Base-by-base conservation (phyloP, 805 yeast species). In the Wickerhamiella brachini region DNA sequence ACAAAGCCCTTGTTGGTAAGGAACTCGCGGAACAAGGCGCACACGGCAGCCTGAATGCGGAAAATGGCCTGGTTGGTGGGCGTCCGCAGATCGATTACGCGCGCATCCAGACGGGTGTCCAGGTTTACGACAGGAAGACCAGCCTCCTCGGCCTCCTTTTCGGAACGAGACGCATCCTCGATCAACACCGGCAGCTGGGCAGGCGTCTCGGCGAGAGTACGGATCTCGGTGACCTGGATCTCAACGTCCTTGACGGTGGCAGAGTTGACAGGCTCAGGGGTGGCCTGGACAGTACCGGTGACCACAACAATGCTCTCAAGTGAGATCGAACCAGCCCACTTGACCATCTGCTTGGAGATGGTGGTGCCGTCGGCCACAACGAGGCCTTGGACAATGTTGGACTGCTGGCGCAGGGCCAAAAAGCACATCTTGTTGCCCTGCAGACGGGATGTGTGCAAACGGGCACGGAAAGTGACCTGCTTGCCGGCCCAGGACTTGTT, bases 51-150 rank as follows among this genome's bases (percentile, higher is more conserved):
- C 71, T 86, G 94, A 63, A 93, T 82, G 69, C 80, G 84, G 80
- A 93, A 93, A 59, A 93, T 93, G 49, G 98, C 95, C 73, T 93
- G 97, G 74, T 93, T 93, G 50, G 98, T 90, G 45, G 83, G 85
- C 5, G 98, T 93, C 76, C 99, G 84, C 67, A 93, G 76, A 66
- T 93, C 99, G 67, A 93, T 88, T 51, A 90, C 97, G 67, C 99
- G 81, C 50, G 93, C 74, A 67, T 93, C 97, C 63, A 93, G 77
- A 68, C 98, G 80, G 37, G 98, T 93, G 71, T 93, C 98, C 65
- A 93, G 80, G 72, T 90, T 90, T 58, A 90, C 97, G 44, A 85
- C 85, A 44, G 97, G 97, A 60, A 88, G 77, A 21, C 90, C 90
- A 26, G 84, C 81, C 42, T 85, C 90, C 67, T 85, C 95, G 15